Base-by-base conservation (phyloP, 768 basidiomycete genomes). In the Suillus clintonianus region DNA sequence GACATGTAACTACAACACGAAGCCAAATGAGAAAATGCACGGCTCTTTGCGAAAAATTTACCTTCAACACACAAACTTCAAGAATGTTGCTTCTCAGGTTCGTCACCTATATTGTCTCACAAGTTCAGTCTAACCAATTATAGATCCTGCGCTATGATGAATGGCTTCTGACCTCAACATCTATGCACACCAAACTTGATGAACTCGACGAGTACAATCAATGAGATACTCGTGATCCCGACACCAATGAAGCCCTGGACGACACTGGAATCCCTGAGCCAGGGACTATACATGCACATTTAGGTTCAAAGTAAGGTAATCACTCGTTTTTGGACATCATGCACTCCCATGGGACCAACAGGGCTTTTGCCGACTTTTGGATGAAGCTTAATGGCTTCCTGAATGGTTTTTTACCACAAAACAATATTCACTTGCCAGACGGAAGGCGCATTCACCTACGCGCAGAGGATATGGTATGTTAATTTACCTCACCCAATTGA, bases 21-120 rank as follows among this genome's bases (percentile, higher is more conserved):
- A 75, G 58, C 68, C 69, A 5, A 75, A 73, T 62, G 77, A 81
- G 59, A 64, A 72, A 8, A 57, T 68, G 15, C 75, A 81, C 59
- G 60, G 71, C 5, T 5, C 22, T 13, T 24, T 47, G 22, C 68
- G 76, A 45, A 66, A 59, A 5, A 64, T 56, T 6, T 79, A 78
- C 37, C 67, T 64, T 11, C 43, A n/a, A 1, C 65, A 65, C 11
- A 77, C 79, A 3, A 81, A 81, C 59, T 76, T 76, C 64, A 77
- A 76, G 57, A 59, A 79, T 59, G 68, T 77, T 24, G 76, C 69
- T 0, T 45, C 55, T 0, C 78, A 79, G 70, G 78, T 78, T 41
- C 30, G 65, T 42, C 22, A 13, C 48, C 73, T 77, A 19, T 36
- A 62, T 14, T 22, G 17, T 30, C 43, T 13, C 2, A 36, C 7